Percentiles rank a stretch among this genome's conserved stretches.
Conservation (phyloP, 2,329 filamentous ascomycete genomes). For the Ophiocordyceps polyrhachis-furcata region DNA sequence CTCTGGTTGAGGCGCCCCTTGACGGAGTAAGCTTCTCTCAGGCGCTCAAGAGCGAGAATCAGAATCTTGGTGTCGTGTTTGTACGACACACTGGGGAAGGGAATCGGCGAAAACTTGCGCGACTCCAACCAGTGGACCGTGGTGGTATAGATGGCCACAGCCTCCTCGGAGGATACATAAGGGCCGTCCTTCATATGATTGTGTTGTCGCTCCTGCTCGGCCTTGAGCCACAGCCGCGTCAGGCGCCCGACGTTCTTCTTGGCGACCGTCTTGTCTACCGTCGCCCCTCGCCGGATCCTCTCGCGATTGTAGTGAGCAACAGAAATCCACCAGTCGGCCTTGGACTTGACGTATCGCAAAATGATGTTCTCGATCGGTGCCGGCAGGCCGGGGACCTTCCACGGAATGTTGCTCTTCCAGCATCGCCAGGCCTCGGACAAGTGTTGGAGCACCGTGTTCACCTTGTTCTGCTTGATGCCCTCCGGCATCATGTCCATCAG, state of each 20-base stretch:
- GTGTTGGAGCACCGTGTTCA: conserved; percentile 94
- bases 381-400: conserved; percentile 93
- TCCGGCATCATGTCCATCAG: conserved; percentile 99
- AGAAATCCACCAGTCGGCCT: conserved; percentile 99
- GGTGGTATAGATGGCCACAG: conserved; percentile 95
- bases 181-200: conserved; percentile 99
- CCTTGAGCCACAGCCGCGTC: conserved; percentile 91
- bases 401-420: conserved; percentile 99
- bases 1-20: conserved; percentile 95
- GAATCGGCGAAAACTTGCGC: conserved; percentile 94
- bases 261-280: conserved; percentile 95
- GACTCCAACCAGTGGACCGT: conserved; percentile 98
- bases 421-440: conserved; percentile 96
- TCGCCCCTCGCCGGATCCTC: conserved; percentile 86
- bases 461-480: conserved; percentile 98
- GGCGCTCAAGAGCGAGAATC: conserved; percentile 79
- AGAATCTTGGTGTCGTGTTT: conserved; percentile 99
- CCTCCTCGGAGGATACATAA: conserved; percentile 95
- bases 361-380: conserved; percentile 99
- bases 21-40: conserved; percentile 92
- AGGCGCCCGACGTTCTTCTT: conserved; percentile 97
- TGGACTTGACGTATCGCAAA: conserved; percentile 93
- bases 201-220: conserved; percentile 94
- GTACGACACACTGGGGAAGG: conserved; percentile 96
- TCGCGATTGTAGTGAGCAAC: conserved; percentile 98